These are phyloP conservation scores for Leccinellum luteum DNA, from an alignment of 768 basidiomycete species.

Conservation along the genomic window DNA sequence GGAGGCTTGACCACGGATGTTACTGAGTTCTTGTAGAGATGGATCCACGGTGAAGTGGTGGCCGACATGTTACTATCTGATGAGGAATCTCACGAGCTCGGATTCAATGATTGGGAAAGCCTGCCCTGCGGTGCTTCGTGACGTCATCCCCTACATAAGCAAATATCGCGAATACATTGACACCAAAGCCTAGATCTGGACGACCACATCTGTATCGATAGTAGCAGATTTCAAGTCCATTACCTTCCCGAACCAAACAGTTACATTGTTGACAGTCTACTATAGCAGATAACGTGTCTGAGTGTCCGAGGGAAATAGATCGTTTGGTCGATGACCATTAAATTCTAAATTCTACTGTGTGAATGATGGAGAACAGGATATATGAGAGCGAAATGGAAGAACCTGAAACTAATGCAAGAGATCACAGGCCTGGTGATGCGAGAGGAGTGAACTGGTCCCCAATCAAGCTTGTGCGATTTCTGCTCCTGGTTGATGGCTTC, in stretches of 20 bases:
- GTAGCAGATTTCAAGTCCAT: not conserved
- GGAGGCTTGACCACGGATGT: slow-evolving; percentile 29
- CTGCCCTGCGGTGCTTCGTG: not conserved
- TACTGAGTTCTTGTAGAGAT: slow-evolving; percentile 28
- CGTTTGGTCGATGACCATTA: not conserved
- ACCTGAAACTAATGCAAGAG: not conserved
- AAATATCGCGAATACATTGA: too few relatives aligned
- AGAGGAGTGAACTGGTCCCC: slow-evolving; percentile 27
- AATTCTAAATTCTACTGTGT: not conserved
- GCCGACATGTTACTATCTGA: slow-evolving; percentile 1
- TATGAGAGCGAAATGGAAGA: slow-evolving; percentile 5
- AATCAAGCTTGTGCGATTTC: slow-evolving; percentile 49
- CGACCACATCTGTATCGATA: not conserved
- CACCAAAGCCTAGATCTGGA: too few relatives aligned
- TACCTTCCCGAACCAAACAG: not conserved
- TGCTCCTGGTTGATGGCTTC: slow-evolving; percentile 58
- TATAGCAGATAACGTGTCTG: slow-evolving; percentile 1
- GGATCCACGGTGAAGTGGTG: slow-evolving; percentile 10
- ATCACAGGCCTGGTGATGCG: slow-evolving; percentile 14
- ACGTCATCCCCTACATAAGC: too few relatives aligned
- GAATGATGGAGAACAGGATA: not conserved
- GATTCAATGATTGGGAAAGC: not conserved
- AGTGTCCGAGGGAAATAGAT: not conserved
- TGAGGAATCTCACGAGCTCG: not conserved
- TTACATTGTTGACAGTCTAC: slow-evolving; percentile 6